These are phyloP conservation scores for Fusarium sp. DNA, from an alignment of 2,329 filamentous ascomycete species.

Conservation along the genomic window DNA sequence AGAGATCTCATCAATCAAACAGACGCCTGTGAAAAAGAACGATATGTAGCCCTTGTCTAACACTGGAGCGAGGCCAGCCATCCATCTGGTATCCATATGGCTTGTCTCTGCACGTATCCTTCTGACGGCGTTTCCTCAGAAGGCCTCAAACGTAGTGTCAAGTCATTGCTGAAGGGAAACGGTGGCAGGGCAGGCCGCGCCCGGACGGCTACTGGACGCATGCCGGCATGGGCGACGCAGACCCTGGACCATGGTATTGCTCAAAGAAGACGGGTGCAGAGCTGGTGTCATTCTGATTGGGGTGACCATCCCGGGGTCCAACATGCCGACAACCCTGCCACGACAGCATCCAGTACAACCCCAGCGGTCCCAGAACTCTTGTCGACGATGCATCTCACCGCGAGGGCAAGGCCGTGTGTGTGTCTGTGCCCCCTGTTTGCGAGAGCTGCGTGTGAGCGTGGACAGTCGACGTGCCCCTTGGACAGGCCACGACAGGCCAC, in stretches of 20 bases:
- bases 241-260: constrained; percentile 34
- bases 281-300: constrained; percentile 27
- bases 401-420: constrained; percentile 13
- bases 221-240: constrained; percentile 13
- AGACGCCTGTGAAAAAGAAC: background rate
- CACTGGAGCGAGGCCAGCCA: constrained; percentile 35
- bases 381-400: constrained; percentile 22
- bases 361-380: constrained; percentile 26
- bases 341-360: constrained; percentile 37
- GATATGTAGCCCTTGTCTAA: constrained; percentile 23
- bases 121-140: constrained; percentile 35
- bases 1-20: constrained; percentile 5
- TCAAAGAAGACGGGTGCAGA: constrained; percentile 43
- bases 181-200: constrained; percentile 20
- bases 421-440: constrained; percentile 24
- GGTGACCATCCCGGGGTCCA: constrained; percentile 18
- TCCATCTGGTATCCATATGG: constrained; percentile 31
- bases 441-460: constrained; percentile 18
- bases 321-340: constrained; percentile 32
- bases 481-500: constrained; percentile 36
- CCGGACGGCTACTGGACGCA: constrained; percentile 16
- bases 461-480: constrained; percentile 30
- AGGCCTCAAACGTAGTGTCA: constrained; percentile 41
- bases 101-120: constrained; percentile 34
- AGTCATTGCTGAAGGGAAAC: constrained; percentile 15